Evolutionary conservation across 225 moss, liverwort and hornwort species (phyloP), one percentile per base, ranked within the genome.

Genomic region (Marchantia paleacea): DNA sequence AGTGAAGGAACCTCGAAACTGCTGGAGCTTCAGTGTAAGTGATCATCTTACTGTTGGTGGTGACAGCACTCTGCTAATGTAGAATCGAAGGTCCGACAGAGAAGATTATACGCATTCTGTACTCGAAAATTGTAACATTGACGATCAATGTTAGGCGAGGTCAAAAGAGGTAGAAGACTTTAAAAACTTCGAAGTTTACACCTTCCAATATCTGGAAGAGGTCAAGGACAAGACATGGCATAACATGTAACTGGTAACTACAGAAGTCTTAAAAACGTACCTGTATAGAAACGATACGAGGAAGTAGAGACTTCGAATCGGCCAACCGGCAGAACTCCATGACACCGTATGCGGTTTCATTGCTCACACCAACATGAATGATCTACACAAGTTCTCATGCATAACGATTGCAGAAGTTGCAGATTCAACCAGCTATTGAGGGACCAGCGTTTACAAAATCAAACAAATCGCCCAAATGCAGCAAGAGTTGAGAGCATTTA

Each of bases 21-120:
- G 39, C 39, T 39, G 39, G 39, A 39, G 39, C 39, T 39, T 39
- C 39, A 39, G 39, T 39, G 5, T 39, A 5, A 39, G 39, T 39
- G 5, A 39, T 39, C 2, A 39, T 39, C 82, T 15, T 86, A 92
- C 91, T 89, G 91, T 73, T 94, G 83, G 76, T 90, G 76, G 79
- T 94, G 88, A 85, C 96, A 94, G 85, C 94, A 92, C 79, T 96
- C 96, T 75, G 92, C 96, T 81, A 96, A 88, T 55, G 91, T 81
- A 75, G 85, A 87, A 86, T 96, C 90, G 79, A 96, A 96, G 19
- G 91, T 91, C 71, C 96, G 94, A 79, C 96, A 92, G 28, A 96
- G 73, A 25, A 96, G 91, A 85, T 81, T 92, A 85, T 96, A 92
- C 48, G 94, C 90, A 89, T 96, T 94, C 96, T 96, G 94, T 84